Base-by-base conservation (phyloP, 2,329 filamentous ascomycete species). In the Stylonectria norvegica region DNA sequence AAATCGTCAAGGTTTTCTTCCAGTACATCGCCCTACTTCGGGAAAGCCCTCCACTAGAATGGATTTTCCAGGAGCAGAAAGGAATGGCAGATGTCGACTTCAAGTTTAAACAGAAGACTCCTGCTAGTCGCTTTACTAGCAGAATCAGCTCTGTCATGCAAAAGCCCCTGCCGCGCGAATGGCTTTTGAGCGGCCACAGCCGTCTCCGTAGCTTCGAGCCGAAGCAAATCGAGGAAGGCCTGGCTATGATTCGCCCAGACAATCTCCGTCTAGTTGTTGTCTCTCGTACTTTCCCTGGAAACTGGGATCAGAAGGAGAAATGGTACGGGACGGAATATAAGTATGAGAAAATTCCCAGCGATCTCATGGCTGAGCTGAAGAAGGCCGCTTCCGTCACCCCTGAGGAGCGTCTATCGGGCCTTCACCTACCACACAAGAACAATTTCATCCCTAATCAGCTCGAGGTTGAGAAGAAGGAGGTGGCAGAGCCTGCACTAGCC, bases 241-340 rank as follows among this genome's bases (percentile, higher is more conserved):
- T 97, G 54, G 74, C 78, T 4, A 86, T 79, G 57, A 68, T 98
- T 34, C 77, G 83, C 15, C 86, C 90, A 0, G 90, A 97, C 61
- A 97, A 96, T 60, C 89, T 97, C 68, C 80, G 88, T 20, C 76
- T 96, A 62, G 83, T 81, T 2, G 74, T 97, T 35, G 81, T 94
- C 19, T 91, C 89, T 17, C 86, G 89, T 58, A 84, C 86, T 7
- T 86, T 83, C 52, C 90, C 90, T 0, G 90, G 89, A 0, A 76
- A 80, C 36, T 96, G 89, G 87, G 78, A 94, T 50, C 70, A 83
- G 61, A 94, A 86, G 59, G 93, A 98, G 69, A 89, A 90, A 61
- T 98, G 93, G 93, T 98, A 98, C 56, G 91, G 91, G 7, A 98
- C 93, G 0, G 90, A 97, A 58, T 95, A 96, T 67, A 86, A 81